Base-by-base conservation (phyloP, 768 basidiomycete species). In the Hypholoma sublateritium region DNA sequence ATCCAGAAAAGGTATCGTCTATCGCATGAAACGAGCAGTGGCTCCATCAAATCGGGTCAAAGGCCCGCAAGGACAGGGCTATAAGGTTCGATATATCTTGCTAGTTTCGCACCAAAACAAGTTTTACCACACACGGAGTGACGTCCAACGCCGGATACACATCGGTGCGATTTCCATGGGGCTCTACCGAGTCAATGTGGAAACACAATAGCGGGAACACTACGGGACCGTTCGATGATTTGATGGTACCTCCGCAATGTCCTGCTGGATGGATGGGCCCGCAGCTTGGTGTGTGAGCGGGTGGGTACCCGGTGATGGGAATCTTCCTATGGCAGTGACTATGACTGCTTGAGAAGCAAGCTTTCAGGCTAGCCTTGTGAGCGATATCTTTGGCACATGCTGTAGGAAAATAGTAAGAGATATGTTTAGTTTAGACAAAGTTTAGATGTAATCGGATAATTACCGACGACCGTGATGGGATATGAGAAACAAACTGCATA, bases 101-200 rank as follows among this genome's bases (percentile, higher is more conserved):
- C 43, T 45, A 43, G 50, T 39, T 59, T 28, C 50, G 17, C 47
- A 44, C 46, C 39, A 14, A 53, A 13, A 53, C 11, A 12, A 25
- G 8, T 22, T 22, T 47, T 47, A 28, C 46, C 46, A 47, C 46
- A 28, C 22, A 8, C 25, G 24, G 46, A 41, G 9, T 28, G 21
- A 22, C 25, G 24, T 47, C 21, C 46, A 22, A 25, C 24, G n/a
- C 57, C 54, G 50, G 60, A 47, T 52, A 41, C 48, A 59, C 43
- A 50, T 59, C 61, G 61, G 58, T 45, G 53, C 53, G 53, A 53
- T 28, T 53, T 53, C 32, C 53, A 44, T 45, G 17, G 53, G 21
- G 32, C 28, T 53, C 50, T 53, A 44, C 53, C 53, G 53, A 53
- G 53, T 53, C 43, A 46, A 14, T 45, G 53, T 42, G 51, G 51